Percentiles rank a stretch among this genome's conserved stretches.
These are phyloP conservation scores for Pugionium dolabratum DNA, from an alignment of 345 rosid species.

Conservation along the genomic window DNA sequence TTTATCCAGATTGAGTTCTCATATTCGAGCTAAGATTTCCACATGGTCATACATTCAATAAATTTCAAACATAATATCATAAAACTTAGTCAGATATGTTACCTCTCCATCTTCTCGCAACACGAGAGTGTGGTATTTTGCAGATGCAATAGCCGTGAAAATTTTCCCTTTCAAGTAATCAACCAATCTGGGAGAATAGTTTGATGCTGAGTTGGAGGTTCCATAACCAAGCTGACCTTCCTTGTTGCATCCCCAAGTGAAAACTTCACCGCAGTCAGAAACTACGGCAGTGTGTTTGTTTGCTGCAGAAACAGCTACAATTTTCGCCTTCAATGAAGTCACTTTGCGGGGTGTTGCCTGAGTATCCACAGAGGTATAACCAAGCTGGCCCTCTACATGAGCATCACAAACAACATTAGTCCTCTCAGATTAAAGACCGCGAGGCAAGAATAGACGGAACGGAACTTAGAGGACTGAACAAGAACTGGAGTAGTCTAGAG, in stretches of 20 bases:
- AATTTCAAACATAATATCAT: not conserved
- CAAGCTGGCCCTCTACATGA: constrained; percentile 95
- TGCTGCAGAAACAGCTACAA: constrained; percentile 93
- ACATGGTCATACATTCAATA: not conserved
- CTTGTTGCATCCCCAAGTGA: constrained; percentile 97
- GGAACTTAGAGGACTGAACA: no score
- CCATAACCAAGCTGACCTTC: constrained; percentile 99
- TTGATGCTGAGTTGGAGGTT: constrained; percentile 96
- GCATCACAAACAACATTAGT: constrained; percentile 29
- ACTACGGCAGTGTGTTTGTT: constrained; percentile 95
- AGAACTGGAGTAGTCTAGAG: no score
- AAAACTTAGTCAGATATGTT: constrained; percentile 11
- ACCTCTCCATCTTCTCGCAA: constrained; percentile 92
- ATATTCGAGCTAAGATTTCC: not conserved
- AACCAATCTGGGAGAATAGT: constrained; percentile 87
- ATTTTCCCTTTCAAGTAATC: constrained; percentile 88
- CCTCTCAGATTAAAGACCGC: not conserved
- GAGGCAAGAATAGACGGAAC: not conserved
- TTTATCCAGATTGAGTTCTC: constrained; percentile 17
- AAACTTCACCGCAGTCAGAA: constrained; percentile 88
- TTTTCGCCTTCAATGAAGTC: constrained; percentile 65
- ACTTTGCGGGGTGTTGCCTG: constrained; percentile 98
- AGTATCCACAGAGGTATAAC: constrained; percentile 91
- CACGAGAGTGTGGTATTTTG: constrained; percentile 89
- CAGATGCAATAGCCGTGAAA: constrained; percentile 61